These are phyloP conservation scores for Phalaenopsis equestris DNA, from an alignment of 106 monocot species.

Conservation along the genomic window DNA sequence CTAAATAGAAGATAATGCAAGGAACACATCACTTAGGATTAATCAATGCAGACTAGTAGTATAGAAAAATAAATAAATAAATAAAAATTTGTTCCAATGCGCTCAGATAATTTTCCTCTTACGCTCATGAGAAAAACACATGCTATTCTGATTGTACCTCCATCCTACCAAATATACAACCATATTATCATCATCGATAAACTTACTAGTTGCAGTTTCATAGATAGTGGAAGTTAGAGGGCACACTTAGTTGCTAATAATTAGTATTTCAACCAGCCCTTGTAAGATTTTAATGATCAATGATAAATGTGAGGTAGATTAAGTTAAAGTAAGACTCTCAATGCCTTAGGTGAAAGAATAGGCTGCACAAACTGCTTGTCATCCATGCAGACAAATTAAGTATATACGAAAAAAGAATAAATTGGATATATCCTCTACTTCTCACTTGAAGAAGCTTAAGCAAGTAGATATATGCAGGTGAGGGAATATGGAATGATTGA, in stretches of 20 bases:
- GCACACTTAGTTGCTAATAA: neutral
- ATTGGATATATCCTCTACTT: too few species aligned
- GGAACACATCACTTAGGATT: neutral
- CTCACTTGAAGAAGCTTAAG: too few species aligned
- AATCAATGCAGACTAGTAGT: neutral
- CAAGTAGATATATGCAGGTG: neutral
- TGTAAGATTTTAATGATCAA: neutral
- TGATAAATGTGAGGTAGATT: neutral
- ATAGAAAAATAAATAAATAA: neutral
- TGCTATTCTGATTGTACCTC: neutral
- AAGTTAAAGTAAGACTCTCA: neutral
- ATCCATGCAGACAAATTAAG: neutral
- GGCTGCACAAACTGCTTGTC: neutral
- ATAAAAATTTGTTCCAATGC: neutral
- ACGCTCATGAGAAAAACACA: neutral
- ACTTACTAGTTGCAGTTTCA: neutral
- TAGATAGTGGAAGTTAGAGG: neutral
- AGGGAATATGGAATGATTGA: neutral
- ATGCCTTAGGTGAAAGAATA: neutral
- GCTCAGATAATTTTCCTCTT: neutral
- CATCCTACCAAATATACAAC: neutral
- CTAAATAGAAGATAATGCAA: constrained; percentile 26
- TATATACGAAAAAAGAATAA: too few species aligned
- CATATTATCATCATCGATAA: neutral
- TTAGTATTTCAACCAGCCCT: neutral